phyloP scores from a whole-genome alignment of 352 stramenopile genomes.

The Thalassiosira exigua region DNA sequence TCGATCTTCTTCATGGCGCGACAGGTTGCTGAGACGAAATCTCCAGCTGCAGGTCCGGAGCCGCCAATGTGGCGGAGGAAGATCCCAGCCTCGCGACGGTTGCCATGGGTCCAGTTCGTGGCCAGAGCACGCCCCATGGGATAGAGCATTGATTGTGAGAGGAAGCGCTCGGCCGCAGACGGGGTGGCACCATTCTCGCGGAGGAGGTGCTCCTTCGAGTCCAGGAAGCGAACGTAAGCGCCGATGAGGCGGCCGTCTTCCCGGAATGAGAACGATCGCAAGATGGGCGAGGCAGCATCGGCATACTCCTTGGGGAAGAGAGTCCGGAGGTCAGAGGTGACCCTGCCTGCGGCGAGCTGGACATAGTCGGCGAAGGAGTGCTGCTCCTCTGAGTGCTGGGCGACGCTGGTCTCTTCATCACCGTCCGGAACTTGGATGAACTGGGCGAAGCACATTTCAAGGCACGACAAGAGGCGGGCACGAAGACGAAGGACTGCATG shows the following conservation, averaged over 20 bases:
- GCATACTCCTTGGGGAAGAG: conserved; percentile 72
- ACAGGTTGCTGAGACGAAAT: conserved; percentile 55
- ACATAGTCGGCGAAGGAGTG: conserved; percentile 61
- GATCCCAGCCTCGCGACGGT: too few relatives aligned
- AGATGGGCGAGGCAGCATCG: conserved; percentile 53
- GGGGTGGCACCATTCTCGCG: conserved; percentile 31
- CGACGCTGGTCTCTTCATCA: conserved; percentile 47
- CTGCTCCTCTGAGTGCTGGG: conserved; percentile 59
- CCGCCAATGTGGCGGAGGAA: too few relatives aligned
- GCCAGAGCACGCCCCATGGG: conserved; percentile 61
- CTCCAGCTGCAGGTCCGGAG: conserved; percentile 53
- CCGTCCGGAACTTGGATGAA: conserved; percentile 56
- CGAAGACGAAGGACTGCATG: conserved; percentile 61
- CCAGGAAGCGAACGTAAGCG: conserved; percentile 60
- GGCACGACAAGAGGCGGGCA: conserved; percentile 58
- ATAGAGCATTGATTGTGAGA: conserved; percentile 56
- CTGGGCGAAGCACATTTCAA: conserved; percentile 76
- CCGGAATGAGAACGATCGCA: conserved; percentile 61
- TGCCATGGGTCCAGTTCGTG: too few relatives aligned
- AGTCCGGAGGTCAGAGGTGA: conserved; percentile 68
- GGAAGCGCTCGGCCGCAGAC: conserved; percentile 26
- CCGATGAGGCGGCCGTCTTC: conserved; percentile 71
- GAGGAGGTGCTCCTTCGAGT: conserved; percentile 55
- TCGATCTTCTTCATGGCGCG: conserved; percentile 75
- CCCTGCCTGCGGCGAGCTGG: conserved; percentile 49